phyloP scores from a whole-genome alignment of 768 basidiomycete species.

The Pulveroboletus sp. region DNA sequence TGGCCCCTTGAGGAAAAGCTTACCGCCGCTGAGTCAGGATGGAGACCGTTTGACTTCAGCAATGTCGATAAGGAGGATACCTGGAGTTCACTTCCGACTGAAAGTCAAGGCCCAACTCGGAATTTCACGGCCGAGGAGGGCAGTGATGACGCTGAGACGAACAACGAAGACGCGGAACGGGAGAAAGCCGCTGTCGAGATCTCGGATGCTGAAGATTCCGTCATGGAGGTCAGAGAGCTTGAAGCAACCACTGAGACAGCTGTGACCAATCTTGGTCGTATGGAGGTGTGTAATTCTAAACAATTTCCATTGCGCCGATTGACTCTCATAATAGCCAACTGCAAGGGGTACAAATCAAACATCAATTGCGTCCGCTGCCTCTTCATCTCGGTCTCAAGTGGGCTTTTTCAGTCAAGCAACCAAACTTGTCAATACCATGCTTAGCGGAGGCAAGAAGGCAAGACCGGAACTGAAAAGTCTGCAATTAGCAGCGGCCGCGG shows the following conservation, averaged over 20 bases:
- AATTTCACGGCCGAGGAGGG: conserved; percentile 16
- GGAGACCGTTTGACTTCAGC: conserved; percentile 55
- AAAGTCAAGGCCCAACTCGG: conserved; percentile 42
- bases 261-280: conserved; percentile 36
- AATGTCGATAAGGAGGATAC: conserved; percentile 64
- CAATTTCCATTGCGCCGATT: conserved; percentile 4
- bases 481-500: conserved; percentile 75
- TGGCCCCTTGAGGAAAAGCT: conserved; percentile 73
- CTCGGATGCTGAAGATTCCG: conserved; percentile 33
- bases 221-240: conserved; percentile 30
- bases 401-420: conserved; percentile 72
- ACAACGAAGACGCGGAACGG: conserved; percentile 8
- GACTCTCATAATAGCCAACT: conserved; percentile 12
- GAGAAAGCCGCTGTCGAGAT: conserved; percentile 28
- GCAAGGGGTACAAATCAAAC: conserved; percentile 50
- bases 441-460: conserved; percentile 66
- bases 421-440: conserved; percentile 61
- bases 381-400: conserved; percentile 39
- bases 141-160: conserved; percentile 8
- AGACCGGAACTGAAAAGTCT: conserved; percentile 79
- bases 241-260: conserved; percentile 40
- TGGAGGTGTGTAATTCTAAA: conserved; percentile 37
- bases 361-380: conserved; percentile 46
- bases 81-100: conserved; percentile 67
- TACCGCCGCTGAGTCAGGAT: conserved; percentile 47